These are phyloP conservation scores for Fraxinus baroniana DNA, from an alignment of 305 asterid genomes.

Conservation along the genomic window DNA sequence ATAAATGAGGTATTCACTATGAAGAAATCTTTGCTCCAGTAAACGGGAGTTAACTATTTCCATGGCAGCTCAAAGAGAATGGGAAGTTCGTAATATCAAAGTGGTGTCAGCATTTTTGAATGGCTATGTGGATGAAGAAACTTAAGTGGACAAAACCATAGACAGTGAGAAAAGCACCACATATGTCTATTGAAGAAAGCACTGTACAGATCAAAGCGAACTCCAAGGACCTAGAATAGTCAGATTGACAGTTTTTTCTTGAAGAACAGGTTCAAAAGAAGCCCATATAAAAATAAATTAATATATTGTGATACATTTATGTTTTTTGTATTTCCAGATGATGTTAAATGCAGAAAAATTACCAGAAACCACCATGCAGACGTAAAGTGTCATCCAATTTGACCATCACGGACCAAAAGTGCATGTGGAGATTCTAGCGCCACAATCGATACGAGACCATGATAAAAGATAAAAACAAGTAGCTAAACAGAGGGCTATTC, in stretches of 20 bases:
- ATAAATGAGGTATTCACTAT: not conserved
- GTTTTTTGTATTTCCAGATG: not conserved
- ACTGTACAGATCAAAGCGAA: not conserved
- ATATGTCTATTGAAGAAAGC: not conserved
- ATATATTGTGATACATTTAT: not conserved
- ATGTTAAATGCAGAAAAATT: not conserved
- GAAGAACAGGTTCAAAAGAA: not conserved
- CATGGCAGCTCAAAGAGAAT: not conserved
- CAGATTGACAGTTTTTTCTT: not conserved
- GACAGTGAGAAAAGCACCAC: not conserved
- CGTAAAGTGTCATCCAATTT: not conserved
- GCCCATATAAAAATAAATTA: not conserved
- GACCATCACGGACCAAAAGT: conserved; percentile 4
- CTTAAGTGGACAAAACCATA: not conserved
- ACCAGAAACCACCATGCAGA: not conserved
- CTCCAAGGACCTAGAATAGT: not conserved
- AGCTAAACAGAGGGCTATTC: not conserved
- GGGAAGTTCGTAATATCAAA: not conserved
- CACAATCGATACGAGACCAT: not conserved
- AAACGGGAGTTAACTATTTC: not conserved
- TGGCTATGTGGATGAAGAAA: not conserved
- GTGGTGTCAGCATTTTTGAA: not conserved
- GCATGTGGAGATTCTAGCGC: not conserved
- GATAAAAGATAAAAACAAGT: not conserved
- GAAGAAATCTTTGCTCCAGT: not conserved